Evolutionary conservation across 2,329 filamentous ascomycete species (phyloP).

Genomic region (Neobulgaria alba): DNA sequence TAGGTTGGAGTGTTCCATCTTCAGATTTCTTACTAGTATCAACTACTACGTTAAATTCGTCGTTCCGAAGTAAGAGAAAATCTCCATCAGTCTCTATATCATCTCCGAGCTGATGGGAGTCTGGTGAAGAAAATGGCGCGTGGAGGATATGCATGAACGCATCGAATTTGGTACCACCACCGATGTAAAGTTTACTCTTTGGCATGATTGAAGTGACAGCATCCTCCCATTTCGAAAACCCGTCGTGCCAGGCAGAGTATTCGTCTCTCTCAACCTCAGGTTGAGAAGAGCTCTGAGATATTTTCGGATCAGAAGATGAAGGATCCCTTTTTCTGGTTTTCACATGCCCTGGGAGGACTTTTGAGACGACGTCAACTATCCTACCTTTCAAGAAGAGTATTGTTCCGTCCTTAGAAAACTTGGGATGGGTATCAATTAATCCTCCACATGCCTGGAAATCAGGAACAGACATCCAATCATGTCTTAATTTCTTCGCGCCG

Average conservation of each 20-base stretch:
- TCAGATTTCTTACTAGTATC: background rate
- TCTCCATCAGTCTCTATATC: background rate
- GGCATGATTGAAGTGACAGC: background rate
- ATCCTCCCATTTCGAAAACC: background rate
- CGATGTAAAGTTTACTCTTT: background rate
- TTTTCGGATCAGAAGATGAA: too few species aligned
- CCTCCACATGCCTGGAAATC: background rate
- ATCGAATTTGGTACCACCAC: background rate
- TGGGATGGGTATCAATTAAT: background rate
- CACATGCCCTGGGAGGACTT: background rate
- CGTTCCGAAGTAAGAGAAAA: background rate
- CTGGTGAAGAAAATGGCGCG: background rate
- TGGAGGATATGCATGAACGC: background rate
- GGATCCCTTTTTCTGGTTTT: background rate
- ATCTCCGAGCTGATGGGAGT: background rate
- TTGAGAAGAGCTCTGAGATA: too few species aligned
- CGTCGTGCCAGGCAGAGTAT: background rate
- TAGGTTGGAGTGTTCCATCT: background rate
- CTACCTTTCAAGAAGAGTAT: background rate
- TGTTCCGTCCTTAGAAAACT: background rate
- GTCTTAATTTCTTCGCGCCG: background rate
- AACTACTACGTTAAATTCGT: too few species aligned
- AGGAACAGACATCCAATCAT: background rate
- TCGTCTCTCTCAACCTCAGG: background rate
- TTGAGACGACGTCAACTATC: background rate